These are phyloP conservation scores for Sophora flavescens DNA, from an alignment of 306 rosid species.

Conservation along the genomic window DNA sequence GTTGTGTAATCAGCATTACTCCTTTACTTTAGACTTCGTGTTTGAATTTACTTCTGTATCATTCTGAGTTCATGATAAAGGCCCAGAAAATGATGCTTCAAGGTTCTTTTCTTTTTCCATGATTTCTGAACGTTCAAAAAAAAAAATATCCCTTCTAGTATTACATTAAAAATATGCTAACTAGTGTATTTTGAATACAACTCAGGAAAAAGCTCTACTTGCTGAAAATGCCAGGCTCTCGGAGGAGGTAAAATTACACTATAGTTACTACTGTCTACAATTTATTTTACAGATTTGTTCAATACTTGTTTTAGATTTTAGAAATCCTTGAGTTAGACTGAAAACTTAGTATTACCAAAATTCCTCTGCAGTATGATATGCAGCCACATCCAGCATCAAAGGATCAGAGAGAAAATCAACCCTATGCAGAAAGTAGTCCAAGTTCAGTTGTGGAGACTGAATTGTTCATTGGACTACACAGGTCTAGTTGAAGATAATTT, in stretches of 20 bases:
- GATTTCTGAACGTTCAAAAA: neutral
- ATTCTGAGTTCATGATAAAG: conserved; percentile 1
- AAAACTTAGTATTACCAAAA: neutral
- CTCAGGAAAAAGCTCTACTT: conserved; percentile 69
- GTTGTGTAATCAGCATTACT: neutral
- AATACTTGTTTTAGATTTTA: neutral
- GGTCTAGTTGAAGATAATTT: conserved; percentile 42
- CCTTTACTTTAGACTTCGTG: conserved; percentile 1
- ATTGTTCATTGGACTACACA: conserved; percentile 77
- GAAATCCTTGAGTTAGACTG: neutral
- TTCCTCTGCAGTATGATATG: conserved; percentile 47
- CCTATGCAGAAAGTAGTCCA: conserved; percentile 58
- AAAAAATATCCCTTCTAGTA: neutral
- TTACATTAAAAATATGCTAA: conserved; percentile 13
- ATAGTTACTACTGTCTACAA: neutral
- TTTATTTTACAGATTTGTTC: neutral
- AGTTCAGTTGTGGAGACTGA: conserved; percentile 84
- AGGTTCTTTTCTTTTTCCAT: neutral
- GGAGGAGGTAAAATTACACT: conserved; percentile 65
- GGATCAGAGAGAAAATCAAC: conserved; percentile 43
- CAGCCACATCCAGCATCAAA: conserved; percentile 31
- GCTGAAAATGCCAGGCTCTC: conserved; percentile 69
- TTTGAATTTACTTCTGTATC: conserved; percentile 13
- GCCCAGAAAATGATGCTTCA: neutral
- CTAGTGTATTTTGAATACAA: conserved; percentile 17